A percentile compares a stretch with the other conserved stretches of the same genome.
These are phyloP conservation scores for Lecanoromycetidae sp. DNA, from an alignment of 2,329 filamentous ascomycete genomes.

Conservation along the genomic window DNA sequence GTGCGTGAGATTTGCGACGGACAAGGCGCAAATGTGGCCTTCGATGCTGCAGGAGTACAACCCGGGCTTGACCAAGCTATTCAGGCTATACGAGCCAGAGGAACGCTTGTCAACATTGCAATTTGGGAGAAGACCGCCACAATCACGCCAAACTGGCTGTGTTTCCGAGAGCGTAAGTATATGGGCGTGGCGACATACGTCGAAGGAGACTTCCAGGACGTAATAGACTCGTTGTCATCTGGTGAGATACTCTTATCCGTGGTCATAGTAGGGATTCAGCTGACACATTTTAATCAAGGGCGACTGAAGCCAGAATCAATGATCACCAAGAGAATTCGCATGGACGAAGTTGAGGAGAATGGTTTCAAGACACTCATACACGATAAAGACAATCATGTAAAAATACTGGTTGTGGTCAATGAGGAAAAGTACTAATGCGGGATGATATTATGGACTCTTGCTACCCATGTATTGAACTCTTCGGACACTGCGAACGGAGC, in stretches of 20 bases:
- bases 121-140: constrained; percentile 43
- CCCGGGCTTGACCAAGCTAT: constrained; percentile 38
- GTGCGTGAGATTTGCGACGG: constrained; percentile 26
- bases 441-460: too few relatives aligned
- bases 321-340: constrained; percentile 23
- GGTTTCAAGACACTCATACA: constrained; percentile 17
- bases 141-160: constrained; percentile 39
- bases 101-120: constrained; percentile 44
- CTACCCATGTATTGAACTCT: too few relatives aligned
- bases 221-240: constrained; percentile 33
- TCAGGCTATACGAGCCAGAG: constrained; percentile 36
- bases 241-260: constrained; percentile 15
- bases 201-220: constrained; percentile 39
- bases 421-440: too few relatives aligned
- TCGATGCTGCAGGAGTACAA: constrained; percentile 44
- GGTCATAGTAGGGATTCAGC: background rate
- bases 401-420: constrained; percentile 15
- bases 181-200: constrained; percentile 42
- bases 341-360: constrained; percentile 22
- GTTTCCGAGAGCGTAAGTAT: constrained; percentile 42
- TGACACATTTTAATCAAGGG: constrained; percentile 13
- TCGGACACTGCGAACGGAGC: too few relatives aligned
- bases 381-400: constrained; percentile 18
- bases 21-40: constrained; percentile 39
- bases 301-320: constrained; percentile 21